Evolutionary conservation across 345 rosid genomes (phyloP).

Genomic region (Sonneratia caseolaris): DNA sequence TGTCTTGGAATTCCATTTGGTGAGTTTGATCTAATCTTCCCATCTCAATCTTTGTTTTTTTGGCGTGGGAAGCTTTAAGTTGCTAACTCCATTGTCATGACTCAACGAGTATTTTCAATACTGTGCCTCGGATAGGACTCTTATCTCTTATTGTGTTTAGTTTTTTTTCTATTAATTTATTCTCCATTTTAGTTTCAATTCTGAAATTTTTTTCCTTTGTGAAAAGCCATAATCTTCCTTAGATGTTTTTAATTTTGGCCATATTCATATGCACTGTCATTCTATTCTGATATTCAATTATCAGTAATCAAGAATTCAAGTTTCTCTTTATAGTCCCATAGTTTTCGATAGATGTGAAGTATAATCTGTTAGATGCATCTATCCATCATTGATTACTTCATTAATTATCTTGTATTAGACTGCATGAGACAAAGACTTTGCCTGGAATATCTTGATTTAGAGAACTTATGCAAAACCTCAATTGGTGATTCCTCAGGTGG

Average conservation of each 20-base stretch:
- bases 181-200: too few species aligned
- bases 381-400: background rate
- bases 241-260: too few species aligned
- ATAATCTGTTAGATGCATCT: background rate
- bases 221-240: too few species aligned
- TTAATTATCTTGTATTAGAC: background rate
- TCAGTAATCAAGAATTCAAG: background rate
- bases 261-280: too few species aligned
- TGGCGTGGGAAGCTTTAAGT: too few species aligned
- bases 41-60: background rate
- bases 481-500: conserved; percentile 36
- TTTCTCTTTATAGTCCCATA: background rate
- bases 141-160: too few species aligned
- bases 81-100: too few species aligned
- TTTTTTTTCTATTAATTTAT: too few species aligned
- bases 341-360: background rate
- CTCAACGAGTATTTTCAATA: too few species aligned
- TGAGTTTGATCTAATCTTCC: conserved; percentile 22
- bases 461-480: background rate
- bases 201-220: too few species aligned
- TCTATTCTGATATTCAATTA: background rate
- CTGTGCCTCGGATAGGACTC: too few species aligned
- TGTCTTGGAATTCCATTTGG: conserved; percentile 96
- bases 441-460: background rate
- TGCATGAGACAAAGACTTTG: background rate